Conservation (phyloP, 2,329 filamentous ascomycete species). For the Apiospora sp. region DNA sequence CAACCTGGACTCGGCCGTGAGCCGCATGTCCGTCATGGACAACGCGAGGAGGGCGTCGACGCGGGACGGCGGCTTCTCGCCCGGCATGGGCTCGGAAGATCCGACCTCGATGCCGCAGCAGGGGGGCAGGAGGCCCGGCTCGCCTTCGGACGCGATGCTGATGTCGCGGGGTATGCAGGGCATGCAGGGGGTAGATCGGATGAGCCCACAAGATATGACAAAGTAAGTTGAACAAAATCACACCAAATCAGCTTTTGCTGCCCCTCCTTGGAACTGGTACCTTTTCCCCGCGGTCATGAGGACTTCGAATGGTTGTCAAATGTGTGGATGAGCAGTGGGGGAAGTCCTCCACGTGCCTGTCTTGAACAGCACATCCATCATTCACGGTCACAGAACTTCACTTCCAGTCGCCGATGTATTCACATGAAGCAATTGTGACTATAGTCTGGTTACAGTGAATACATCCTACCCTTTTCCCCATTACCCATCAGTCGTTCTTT, state of each 20-base stretch:
- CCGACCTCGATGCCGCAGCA: conserved; percentile 24
- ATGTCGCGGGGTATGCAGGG: conserved; percentile 35
- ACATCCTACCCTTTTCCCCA: not conserved
- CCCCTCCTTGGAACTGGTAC: not conserved
- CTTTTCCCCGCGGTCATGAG: conserved; percentile 21
- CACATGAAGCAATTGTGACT: conserved; percentile 3
- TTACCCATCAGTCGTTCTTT: not conserved
- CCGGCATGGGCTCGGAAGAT: conserved; percentile 30
- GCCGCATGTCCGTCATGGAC: conserved; percentile 26
- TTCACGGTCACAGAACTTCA: not conserved
- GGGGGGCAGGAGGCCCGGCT: conserved; percentile 32
- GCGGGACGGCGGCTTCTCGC: conserved; percentile 32
- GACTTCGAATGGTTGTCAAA: not conserved
- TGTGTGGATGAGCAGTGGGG: not conserved
- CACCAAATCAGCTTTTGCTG: not conserved
- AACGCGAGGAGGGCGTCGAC: conserved; percentile 26
- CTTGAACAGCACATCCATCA: not conserved
- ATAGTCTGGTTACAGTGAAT: not conserved
- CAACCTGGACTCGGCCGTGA: conserved; percentile 30
- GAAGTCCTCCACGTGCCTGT: conserved; percentile 16
- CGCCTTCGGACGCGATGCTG: conserved; percentile 44
- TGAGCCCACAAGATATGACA: conserved; percentile 31
- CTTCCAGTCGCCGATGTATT: not conserved
- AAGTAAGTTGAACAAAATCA: conserved; percentile 33
- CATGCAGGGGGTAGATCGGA: conserved; percentile 30